These are phyloP conservation scores for Phytophthora citricola DNA, from an alignment of 352 stramenopile species.

Conservation along the genomic window DNA sequence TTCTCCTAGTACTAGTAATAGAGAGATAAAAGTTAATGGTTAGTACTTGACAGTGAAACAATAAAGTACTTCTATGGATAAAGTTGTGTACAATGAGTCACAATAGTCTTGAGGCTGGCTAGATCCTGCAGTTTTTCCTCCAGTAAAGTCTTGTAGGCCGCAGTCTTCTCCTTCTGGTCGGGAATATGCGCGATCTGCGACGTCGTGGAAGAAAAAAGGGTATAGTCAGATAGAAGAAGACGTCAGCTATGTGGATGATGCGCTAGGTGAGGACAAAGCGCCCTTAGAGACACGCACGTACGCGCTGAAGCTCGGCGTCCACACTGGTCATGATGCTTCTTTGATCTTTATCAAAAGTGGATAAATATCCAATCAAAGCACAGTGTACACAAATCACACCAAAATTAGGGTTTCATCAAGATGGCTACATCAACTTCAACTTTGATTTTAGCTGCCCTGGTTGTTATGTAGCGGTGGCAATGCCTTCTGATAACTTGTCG, in stretches of 20 bases:
- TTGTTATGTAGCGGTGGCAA: slow-evolving; percentile 65
- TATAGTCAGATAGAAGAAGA: background rate
- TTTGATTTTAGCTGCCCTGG: slow-evolving; percentile 37
- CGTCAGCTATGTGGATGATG: background rate
- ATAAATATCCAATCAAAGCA: slow-evolving; percentile 5
- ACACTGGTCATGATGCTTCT: slow-evolving; percentile 30
- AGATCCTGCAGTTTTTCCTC: slow-evolving; percentile 56
- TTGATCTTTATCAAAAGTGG: slow-evolving; percentile 6
- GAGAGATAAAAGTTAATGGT: background rate
- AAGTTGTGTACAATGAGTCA: slow-evolving; percentile 59
- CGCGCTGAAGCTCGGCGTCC: slow-evolving; percentile 52
- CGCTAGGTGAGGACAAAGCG: too few species aligned
- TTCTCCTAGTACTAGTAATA: slow-evolving; percentile 68
- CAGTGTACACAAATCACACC: background rate
- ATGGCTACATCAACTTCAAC: slow-evolving; percentile 21
- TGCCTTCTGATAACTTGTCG: slow-evolving; percentile 41
- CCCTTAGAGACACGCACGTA: slow-evolving; percentile 33
- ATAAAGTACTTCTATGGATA: slow-evolving; percentile 10
- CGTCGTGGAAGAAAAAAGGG: background rate
- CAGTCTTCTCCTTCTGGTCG: slow-evolving; percentile 84
- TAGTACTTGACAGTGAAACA: background rate
- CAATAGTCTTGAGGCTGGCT: slow-evolving; percentile 59
- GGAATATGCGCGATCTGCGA: slow-evolving; percentile 66
- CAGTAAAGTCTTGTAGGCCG: slow-evolving; percentile 74
- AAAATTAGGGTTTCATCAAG: slow-evolving; percentile 3